phyloP scores from a whole-genome alignment of 768 basidiomycete genomes.

The Amyloporia xantha region DNA sequence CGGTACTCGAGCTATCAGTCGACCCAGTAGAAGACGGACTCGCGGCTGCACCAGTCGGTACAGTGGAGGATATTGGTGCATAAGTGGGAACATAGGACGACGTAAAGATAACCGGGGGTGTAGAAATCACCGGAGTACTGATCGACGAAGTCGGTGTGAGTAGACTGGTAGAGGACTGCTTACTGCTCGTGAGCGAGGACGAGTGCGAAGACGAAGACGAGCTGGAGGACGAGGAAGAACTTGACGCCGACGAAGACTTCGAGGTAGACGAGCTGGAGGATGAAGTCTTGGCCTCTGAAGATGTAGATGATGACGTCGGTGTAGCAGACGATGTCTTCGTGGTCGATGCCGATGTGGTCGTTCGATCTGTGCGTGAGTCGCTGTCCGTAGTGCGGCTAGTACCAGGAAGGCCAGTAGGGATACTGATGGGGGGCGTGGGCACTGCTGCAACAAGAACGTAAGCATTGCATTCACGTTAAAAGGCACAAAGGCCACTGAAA shows the following conservation, averaged over 20 bases:
- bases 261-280: conserved; percentile 1
- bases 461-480: too few relatives aligned
- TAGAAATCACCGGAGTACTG: not conserved
- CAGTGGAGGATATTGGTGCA: conserved; percentile 1
- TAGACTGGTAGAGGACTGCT: not conserved
- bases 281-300: conserved; percentile 1
- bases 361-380: too few relatives aligned
- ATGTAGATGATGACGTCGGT: not conserved
- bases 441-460: too few relatives aligned
- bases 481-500: too few relatives aligned
- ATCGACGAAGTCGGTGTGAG: not conserved
- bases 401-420: too few relatives aligned
- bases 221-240: conserved; percentile 1
- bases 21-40: conserved; percentile 6
- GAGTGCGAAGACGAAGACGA: conserved; percentile 1
- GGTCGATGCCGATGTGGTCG: not conserved
- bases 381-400: too few relatives aligned
- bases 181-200: not conserved
- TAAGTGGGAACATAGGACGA: conserved; percentile 1
- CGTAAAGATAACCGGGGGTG: not conserved
- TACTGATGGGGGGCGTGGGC: too few relatives aligned
- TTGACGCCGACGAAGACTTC: conserved; percentile 5
- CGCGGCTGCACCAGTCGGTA: conserved; percentile 2
- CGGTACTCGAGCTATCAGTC: conserved; percentile 12
- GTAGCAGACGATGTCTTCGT: not conserved